phyloP scores from a whole-genome alignment of 768 basidiomycete genomes.

The Panaeolus papilionaceus region DNA sequence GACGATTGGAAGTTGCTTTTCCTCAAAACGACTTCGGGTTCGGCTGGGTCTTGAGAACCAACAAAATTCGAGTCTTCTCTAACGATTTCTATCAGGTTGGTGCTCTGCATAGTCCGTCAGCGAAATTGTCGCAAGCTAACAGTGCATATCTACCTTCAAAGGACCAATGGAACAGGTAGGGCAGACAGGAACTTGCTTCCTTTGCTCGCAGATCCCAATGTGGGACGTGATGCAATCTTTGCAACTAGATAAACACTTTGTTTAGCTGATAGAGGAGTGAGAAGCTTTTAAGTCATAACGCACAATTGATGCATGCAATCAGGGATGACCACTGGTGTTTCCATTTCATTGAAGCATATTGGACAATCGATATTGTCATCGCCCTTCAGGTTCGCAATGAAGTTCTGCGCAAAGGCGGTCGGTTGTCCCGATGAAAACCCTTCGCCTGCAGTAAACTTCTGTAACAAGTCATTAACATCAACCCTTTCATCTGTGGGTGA shows the following conservation, averaged over 20 bases:
- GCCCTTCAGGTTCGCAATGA: slow-evolving; percentile 68
- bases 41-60: slow-evolving; percentile 39
- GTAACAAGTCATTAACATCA: slow-evolving; percentile 65
- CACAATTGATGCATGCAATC: slow-evolving; percentile 82
- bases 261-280: not conserved
- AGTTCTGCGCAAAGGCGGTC: slow-evolving; percentile 64
- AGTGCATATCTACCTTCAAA: slow-evolving; percentile 50
- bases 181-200: slow-evolving; percentile 73
- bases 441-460: slow-evolving; percentile 51
- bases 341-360: slow-evolving; percentile 82
- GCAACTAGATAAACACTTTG: slow-evolving; percentile 51
- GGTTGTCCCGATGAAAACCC: slow-evolving; percentile 36
- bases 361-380: slow-evolving; percentile 69
- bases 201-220: slow-evolving; percentile 71
- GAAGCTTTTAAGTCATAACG: slow-evolving; percentile 25
- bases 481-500: slow-evolving; percentile 48
- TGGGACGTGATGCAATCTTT: slow-evolving; percentile 88
- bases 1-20: slow-evolving; percentile 89
- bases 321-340: slow-evolving; percentile 72
- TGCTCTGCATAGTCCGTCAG: slow-evolving; percentile 44
- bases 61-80: slow-evolving; percentile 34
- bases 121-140: not conserved
- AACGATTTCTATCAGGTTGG: slow-evolving; percentile 69
- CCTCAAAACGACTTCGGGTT: slow-evolving; percentile 61
- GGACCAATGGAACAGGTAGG: slow-evolving; percentile 82